Evolutionary conservation across 176 grass and related monocot species (phyloP).

Genomic region (Musa itinerans): DNA sequence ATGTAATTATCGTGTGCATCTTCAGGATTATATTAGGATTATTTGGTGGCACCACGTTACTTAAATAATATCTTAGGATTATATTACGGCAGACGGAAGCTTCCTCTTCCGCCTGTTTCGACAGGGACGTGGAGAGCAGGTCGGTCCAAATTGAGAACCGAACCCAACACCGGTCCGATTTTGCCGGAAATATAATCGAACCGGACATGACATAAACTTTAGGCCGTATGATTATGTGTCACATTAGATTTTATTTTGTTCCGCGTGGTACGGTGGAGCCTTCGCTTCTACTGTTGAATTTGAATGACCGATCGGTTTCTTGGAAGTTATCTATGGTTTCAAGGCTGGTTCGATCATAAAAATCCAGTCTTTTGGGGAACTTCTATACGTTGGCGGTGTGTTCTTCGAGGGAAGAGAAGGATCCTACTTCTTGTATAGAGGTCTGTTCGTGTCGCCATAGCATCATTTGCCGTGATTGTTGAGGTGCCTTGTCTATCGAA

Average conservation of each 20-base stretch:
- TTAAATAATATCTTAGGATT: too few relatives aligned
- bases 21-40: background rate
- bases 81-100: too few relatives aligned
- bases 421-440: background rate
- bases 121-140: too few relatives aligned
- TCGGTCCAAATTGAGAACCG: too few relatives aligned
- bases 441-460: background rate
- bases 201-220: too few relatives aligned
- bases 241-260: background rate
- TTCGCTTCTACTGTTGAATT: too few relatives aligned
- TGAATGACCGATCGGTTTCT: background rate
- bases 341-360: background rate
- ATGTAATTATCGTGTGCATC: background rate
- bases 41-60: background rate
- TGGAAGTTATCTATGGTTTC: background rate
- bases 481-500: too few relatives aligned
- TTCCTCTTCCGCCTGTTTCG: too few relatives aligned
- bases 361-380: background rate
- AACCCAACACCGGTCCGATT: too few relatives aligned
- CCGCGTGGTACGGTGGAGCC: background rate
- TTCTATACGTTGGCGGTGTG: background rate
- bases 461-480: background rate
- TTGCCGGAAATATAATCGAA: too few relatives aligned
- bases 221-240: too few relatives aligned
- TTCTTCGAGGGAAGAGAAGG: background rate